These are phyloP conservation scores for Alternaria panax DNA, from an alignment of 2,329 filamentous ascomycete species.

Conservation along the genomic window DNA sequence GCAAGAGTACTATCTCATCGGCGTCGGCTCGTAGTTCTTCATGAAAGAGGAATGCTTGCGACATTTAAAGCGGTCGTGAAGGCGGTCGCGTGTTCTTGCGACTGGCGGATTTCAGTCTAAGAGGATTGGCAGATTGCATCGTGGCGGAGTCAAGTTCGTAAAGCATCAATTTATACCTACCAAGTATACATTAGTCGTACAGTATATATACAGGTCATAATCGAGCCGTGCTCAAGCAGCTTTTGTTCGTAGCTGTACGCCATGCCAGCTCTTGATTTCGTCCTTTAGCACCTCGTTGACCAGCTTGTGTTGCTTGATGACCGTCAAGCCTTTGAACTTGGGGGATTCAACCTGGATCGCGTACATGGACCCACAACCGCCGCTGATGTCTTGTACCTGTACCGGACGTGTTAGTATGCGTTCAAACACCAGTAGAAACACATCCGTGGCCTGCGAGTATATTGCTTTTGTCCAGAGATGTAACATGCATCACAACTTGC, in stretches of 20 bases:
- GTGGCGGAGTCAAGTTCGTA: neutral
- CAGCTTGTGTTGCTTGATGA: slow-evolving; percentile 83
- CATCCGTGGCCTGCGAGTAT: neutral
- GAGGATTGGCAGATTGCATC: no score
- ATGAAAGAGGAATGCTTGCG: no score
- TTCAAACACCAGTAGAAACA: neutral
- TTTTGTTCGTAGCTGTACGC: slow-evolving; percentile 79
- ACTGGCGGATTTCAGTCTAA: no score
- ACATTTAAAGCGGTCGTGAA: no score
- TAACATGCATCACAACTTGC: neutral
- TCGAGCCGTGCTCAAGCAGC: slow-evolving; percentile 40
- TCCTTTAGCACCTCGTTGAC: slow-evolving; percentile 78
- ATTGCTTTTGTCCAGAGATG: neutral
- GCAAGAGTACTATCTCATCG: no score
- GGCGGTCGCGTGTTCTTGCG: no score
- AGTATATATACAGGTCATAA: slow-evolving; percentile 7
- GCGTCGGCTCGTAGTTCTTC: no score
- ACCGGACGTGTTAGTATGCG: slow-evolving; percentile 21
- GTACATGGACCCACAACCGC: slow-evolving; percentile 89
- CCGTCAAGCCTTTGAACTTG: slow-evolving; percentile 72
- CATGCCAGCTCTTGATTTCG: slow-evolving; percentile 82
- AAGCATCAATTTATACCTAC: neutral
- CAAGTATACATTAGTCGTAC: slow-evolving; percentile 14
- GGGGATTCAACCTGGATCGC: slow-evolving; percentile 78
- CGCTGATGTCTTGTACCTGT: slow-evolving; percentile 79